phyloP scores from a whole-genome alignment of 2,329 filamentous ascomycete species.

The Diaporthe caulivora region DNA sequence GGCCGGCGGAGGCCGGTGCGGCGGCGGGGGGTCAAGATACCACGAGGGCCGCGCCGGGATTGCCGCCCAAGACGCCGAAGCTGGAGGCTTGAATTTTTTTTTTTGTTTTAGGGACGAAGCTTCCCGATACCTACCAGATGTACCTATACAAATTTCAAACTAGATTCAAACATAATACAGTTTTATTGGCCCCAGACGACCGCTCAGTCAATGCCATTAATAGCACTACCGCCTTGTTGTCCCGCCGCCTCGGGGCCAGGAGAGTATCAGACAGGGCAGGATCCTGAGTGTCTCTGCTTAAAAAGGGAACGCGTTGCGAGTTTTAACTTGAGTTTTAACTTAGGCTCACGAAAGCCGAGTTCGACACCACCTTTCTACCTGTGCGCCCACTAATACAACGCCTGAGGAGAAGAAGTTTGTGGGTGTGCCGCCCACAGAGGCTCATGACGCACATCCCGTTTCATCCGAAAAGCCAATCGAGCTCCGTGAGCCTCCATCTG shows the following conservation, averaged over 20 bases:
- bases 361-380: background rate
- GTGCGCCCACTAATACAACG: background rate
- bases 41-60: background rate
- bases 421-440: background rate
- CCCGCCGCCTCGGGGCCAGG: background rate
- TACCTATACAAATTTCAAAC: background rate
- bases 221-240: background rate
- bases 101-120: background rate
- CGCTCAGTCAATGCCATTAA: slow-evolving; percentile 18
- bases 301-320: slow-evolving; percentile 13
- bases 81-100: slow-evolving; percentile 28
- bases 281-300: background rate
- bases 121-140: background rate
- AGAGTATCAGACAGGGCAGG: background rate
- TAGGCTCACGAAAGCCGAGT: slow-evolving; percentile 13
- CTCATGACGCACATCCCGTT: slow-evolving; percentile 27
- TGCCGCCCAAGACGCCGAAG: slow-evolving; percentile 25
- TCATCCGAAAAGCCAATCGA: slow-evolving; percentile 29
- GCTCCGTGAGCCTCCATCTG: slow-evolving; percentile 7
- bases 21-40: background rate
- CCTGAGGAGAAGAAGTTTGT: background rate
- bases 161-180: background rate
- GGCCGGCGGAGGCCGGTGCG: slow-evolving; percentile 33
- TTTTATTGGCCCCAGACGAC: slow-evolving; percentile 10
- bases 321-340: background rate